Evolutionary conservation across 306 rosid species (phyloP).

Genomic region (Argentina anserina): DNA sequence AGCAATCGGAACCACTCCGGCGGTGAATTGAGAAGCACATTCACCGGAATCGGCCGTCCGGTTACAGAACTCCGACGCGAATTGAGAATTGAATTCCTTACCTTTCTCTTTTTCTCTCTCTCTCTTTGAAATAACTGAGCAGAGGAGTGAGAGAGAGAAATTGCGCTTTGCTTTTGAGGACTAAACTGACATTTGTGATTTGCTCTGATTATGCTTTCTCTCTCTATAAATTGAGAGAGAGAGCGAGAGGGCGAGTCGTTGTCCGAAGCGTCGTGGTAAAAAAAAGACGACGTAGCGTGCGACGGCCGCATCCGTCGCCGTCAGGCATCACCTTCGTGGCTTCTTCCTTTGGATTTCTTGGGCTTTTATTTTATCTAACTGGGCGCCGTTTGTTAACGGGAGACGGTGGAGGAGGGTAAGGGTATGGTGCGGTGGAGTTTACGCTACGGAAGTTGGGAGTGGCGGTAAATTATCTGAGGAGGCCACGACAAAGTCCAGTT

Average conservation of each 20-base stretch:
- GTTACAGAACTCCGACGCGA: background rate
- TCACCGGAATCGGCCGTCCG: constrained; percentile 7
- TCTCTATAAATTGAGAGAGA: constrained; percentile 24
- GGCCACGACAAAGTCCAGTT: constrained; percentile 22
- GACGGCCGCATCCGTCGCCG: constrained; percentile 56
- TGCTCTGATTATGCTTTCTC: background rate
- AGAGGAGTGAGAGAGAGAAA: constrained; percentile 1
- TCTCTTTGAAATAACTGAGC: background rate
- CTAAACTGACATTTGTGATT: constrained; percentile 32
- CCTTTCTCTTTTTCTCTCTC: constrained; percentile 16
- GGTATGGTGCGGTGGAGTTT: constrained; percentile 15
- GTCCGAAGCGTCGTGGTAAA: constrained; percentile 35
- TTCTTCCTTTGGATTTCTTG: constrained; percentile 24
- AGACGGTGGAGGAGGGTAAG: background rate
- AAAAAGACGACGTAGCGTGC: constrained; percentile 47
- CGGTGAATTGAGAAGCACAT: constrained; percentile 1
- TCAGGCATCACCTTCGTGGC: no score
- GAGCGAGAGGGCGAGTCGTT: constrained; percentile 31
- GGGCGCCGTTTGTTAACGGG: constrained; percentile 35
- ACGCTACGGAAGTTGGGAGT: constrained; percentile 16
- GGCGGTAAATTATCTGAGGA: background rate
- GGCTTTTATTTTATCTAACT: background rate
- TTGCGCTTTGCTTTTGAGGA: constrained; percentile 29
- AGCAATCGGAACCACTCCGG: constrained; percentile 21
- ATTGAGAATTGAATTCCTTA: background rate